Evolutionary conservation across 257 asterid species (phyloP), one percentile per base, ranked within the genome.

Genomic region (Solanum rostratum): DNA sequence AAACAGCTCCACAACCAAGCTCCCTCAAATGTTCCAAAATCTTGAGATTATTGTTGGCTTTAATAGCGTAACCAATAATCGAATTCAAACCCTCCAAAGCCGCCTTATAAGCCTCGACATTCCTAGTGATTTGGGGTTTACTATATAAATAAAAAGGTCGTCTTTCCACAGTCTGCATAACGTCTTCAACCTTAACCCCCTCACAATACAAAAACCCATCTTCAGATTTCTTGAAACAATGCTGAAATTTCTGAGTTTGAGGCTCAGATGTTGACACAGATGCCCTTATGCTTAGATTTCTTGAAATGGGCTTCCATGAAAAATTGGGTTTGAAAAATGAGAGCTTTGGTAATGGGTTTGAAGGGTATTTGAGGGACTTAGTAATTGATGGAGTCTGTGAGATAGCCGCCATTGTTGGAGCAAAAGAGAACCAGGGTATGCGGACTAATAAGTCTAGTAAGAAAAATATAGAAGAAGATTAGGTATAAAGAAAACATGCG

Each of bases 11-110:
- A 87, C 98, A 94, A 7, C 98, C 98, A 87, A 89, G 87, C 37
- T 84, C 83, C 83, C 91, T 94, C 93, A 96, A 84, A 90, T 94
- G 98, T 91, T 93, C 97, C 91, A 96, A 88, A 84, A 94, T 91
- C 92, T 94, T 96, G 39, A 96, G 92, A 89, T 96, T 94, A 81
- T 96, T 96, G 62, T 96, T 93, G 13, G 99, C 99, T 90, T 96
- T 96, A 85, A 96, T 93, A n/a, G 99, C 98, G 81, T 93, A 96
- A 3, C 98, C 98, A 19, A 96, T 94, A 27, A 92, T 87, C 19
- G 98, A 94, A 86, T 89, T 85, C 90, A 94, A 73, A 0, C 98
- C 98, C 86, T 92, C 91, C 87, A 96, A 88, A 24, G 99, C 98
- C 10, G 91, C 97, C 83, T 85, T 95, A 86, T 96, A 96, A 27